Evolutionary conservation across 257 asterid species (phyloP), one percentile per base, ranked within the genome.

Genomic region (Solanum clarkiae): DNA sequence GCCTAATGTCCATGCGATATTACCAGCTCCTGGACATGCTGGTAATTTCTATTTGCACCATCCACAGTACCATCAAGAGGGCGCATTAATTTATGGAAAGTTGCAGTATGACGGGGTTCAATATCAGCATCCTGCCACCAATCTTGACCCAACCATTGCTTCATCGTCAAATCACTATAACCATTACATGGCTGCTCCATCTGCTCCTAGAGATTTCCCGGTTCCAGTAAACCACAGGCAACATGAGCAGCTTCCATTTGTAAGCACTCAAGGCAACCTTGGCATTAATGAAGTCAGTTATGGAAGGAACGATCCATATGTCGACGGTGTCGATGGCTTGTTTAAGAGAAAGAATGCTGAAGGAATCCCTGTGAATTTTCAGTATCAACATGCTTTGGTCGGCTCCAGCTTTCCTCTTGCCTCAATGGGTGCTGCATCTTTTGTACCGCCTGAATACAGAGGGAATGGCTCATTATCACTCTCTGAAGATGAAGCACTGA

Each of bases 341-440:
- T 93, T 91, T 59, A 96, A 95, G 93, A 92, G 94, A 87, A 95
- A 94, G 87, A 93, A 84, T 22, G 92, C 87, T 79, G 93, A 87
- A 77, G 91, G 92, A 24, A 84, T 88, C 80, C 91, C 86, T 54
- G 87, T 85, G 86, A 87, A 86, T 84, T 80, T 84, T 84, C 92
- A 86, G 74, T 83, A 85, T 81, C 84, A 71, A 45, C 86, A 86
- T 88, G 84, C 93, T 80, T 88, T 89, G 55, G 95, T 88, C 5
- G 95, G 95, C 74, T 90, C 97, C 68, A 92, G 96, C 87, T 93
- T 94, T 86, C 90, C 98, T 55, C 90, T 87, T 84, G 80, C 84
- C 84, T 87, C 90, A 14, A 71, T 84, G 40, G 92, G 88, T 86
- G 72, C 90, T 44, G 81, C 87, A 15, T 84, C 85, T n/a, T 88